A percentile compares a stretch with the other conserved stretches of the same genome.
These are phyloP conservation scores for Immersiporthe knoxdaviesiana DNA, from an alignment of 2,329 filamentous ascomycete species.

Conservation along the genomic window DNA sequence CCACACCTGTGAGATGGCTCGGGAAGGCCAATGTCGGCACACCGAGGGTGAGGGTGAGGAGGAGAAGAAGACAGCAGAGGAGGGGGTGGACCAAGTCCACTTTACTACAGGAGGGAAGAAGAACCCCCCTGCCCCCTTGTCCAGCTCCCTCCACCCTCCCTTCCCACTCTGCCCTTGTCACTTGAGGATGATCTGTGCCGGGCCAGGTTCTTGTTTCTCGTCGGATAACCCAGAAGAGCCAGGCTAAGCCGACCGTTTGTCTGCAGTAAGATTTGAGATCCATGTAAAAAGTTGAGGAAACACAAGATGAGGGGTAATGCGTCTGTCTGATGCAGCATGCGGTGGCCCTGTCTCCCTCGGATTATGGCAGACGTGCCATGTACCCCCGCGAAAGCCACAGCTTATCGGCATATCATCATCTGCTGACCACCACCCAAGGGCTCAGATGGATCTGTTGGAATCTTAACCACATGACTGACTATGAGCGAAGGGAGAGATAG, in stretches of 20 bases:
- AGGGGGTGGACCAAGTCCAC: conserved; percentile 8
- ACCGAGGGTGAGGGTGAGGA: conserved; percentile 10
- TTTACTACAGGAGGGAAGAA: conserved; percentile 4
- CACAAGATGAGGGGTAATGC: conserved; percentile 31
- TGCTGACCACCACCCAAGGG: conserved; percentile 8
- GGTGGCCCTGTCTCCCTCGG: conserved; percentile 6
- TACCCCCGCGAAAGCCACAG: conserved; percentile 26
- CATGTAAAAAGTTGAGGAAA: conserved; percentile 20
- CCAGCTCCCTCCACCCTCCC: too few species aligned
- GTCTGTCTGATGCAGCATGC: conserved; percentile 15
- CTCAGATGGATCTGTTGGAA: conserved; percentile 8
- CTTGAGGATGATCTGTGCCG: conserved; percentile 13
- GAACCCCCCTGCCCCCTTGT: too few species aligned
- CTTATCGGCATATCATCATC: conserved; percentile 19
- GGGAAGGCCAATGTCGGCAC: conserved; percentile 21
- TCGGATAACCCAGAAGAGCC: conserved; percentile 1
- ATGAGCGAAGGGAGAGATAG: not conserved
- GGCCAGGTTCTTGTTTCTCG: conserved; percentile 13
- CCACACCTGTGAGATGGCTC: conserved; percentile 19
- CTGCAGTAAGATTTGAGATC: conserved; percentile 21
- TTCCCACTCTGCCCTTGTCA: conserved; percentile 4
- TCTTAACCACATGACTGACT: conserved; percentile 1
- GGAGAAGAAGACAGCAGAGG: not conserved
- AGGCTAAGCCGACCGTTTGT: conserved; percentile 9
- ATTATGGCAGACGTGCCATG: not conserved